Base-by-base conservation (phyloP, 345 rosid genomes). In the Carallia brachiata region DNA sequence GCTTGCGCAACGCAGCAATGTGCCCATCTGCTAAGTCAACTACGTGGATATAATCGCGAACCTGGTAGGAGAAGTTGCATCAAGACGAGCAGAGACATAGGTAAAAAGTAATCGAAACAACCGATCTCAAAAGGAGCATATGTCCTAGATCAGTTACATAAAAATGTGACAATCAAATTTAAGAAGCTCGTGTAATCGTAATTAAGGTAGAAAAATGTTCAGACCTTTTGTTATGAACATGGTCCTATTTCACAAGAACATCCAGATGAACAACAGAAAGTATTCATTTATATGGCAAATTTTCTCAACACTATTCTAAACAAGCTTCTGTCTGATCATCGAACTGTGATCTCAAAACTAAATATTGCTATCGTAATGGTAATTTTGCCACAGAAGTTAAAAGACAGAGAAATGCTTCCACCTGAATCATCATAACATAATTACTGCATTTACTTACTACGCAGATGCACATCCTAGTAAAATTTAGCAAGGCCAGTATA, bases 1-100 rank as follows among this genome's bases (percentile, higher is more conserved):
- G 88, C 80, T 90, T 94, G 0, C 70, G 74, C 36, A 94, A 30
- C 31, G 97, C 99, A 40, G 97, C 97, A 74, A 87, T 87, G 71
- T 95, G 99, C 27, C 97, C 99, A 73, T 92, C 97, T 0, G 98
- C 97, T 76, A 91, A 81, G 82, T 94, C 98, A 64, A 91, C 73
- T 36, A 94, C 97, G 58, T 95, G 99, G 68, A 95, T 95, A 79
- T 95, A 95, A 80, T 92, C 99, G 23, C 99, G 93, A 40, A 92
- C 97, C 99, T 91, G 82, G 60, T 72, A 68, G 44, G 65, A 61
- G 57, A 56, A 64, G 19, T 18, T 19, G 9, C 61, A 63, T 59
- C 47, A 64, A 30, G 18, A 59, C n/a, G 47, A 32, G 2, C n/a
- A 8, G 28, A 56, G n/a, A 40, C 30, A 10, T 6, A 19, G 8